Evolutionary conservation across 345 rosid species (phyloP).

Genomic region (Laguncularia racemosa): DNA sequence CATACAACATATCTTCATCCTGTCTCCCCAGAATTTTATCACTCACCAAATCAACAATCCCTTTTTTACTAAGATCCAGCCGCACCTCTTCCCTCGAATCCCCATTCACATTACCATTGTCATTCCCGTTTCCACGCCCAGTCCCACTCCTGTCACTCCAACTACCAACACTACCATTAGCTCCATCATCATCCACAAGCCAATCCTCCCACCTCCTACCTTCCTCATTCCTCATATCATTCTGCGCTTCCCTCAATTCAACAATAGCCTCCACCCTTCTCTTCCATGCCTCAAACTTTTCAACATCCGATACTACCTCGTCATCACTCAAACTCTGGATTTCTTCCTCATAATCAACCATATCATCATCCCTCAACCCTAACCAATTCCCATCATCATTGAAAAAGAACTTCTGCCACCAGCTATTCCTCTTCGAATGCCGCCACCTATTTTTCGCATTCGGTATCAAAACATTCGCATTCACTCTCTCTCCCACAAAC

Average conservation of each 20-base stretch:
- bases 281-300: slow-evolving; percentile 86
- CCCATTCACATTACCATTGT: slow-evolving; percentile 9
- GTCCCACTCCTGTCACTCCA: slow-evolving; percentile 29
- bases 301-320: slow-evolving; percentile 41
- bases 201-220: slow-evolving; percentile 93
- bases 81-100: slow-evolving; percentile 16
- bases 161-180: slow-evolving; percentile 39
- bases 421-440: slow-evolving; percentile 23
- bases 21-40: slow-evolving; percentile 72
- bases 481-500: slow-evolving; percentile 12
- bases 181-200: slow-evolving; percentile 46
- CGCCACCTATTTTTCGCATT: slow-evolving; percentile 26
- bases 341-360: slow-evolving; percentile 33
- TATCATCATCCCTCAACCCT: slow-evolving; percentile 58
- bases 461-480: slow-evolving; percentile 32
- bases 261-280: slow-evolving; percentile 86
- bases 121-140: slow-evolving; percentile 18
- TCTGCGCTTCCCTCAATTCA: slow-evolving; percentile 82
- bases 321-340: slow-evolving; percentile 11
- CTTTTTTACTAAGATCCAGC: slow-evolving; percentile 34
- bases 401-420: slow-evolving; percentile 83
- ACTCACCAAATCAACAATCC: slow-evolving; percentile 56
- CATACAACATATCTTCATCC: slow-evolving; percentile 78
- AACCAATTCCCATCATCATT: slow-evolving; percentile 89
- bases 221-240: slow-evolving; percentile 59